Conservation (phyloP, 2,329 filamentous ascomycete genomes). For the Sporothrix schenckii region DNA sequence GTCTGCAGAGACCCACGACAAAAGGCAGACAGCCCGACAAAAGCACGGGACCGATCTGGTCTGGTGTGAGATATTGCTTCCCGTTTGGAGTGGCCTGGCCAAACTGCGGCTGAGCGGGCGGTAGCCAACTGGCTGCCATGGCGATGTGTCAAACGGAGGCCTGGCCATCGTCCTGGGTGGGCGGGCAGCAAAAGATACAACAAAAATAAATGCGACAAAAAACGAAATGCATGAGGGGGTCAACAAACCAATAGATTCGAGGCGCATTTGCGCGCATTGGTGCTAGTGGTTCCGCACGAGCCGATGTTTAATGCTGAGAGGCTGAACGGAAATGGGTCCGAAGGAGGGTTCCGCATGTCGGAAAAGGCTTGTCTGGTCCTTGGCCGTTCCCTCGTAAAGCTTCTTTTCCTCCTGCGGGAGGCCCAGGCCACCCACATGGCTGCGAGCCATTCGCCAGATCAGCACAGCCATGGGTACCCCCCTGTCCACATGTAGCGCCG, state of each 20-base stretch:
- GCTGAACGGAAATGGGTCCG: background rate
- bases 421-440: constrained; percentile 8
- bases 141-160: background rate
- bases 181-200: background rate
- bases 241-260: constrained; percentile 20
- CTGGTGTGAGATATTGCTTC: background rate
- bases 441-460: constrained; percentile 13
- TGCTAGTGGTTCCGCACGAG: constrained; percentile 28
- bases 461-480: background rate
- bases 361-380: constrained; percentile 24
- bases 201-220: background rate
- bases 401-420: constrained; percentile 12
- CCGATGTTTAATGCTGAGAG: constrained; percentile 23
- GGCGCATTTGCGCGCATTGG: constrained; percentile 12
- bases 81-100: background rate
- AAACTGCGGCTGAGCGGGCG: constrained; percentile 22
- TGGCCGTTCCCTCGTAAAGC: constrained; percentile 19
- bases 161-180: background rate
- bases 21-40: constrained; percentile 11
- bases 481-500: background rate
- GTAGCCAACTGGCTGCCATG: background rate
- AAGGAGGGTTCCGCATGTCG: background rate
- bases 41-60: background rate
- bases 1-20: constrained; percentile 17
- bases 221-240: background rate